These are phyloP conservation scores for Sarocladiaceae sp. DNA, from an alignment of 2,329 filamentous ascomycete genomes.

Conservation along the genomic window DNA sequence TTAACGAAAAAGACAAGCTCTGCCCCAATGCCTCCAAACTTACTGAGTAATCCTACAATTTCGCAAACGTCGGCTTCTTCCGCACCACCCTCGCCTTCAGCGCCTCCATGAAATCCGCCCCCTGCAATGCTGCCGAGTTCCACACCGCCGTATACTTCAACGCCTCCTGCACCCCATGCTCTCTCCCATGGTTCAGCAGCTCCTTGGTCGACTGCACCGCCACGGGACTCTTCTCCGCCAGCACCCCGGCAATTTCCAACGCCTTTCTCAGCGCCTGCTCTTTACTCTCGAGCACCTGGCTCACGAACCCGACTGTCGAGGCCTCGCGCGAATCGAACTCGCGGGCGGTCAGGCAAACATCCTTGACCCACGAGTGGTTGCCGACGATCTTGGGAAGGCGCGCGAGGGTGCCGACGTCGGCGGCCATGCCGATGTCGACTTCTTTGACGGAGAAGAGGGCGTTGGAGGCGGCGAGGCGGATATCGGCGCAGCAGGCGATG, in stretches of 20 bases:
- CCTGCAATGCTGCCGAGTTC: constrained; percentile 81
- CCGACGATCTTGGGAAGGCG: constrained; percentile 69
- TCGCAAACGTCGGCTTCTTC: constrained; percentile 75
- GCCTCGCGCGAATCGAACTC: constrained; percentile 66
- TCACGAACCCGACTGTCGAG: constrained; percentile 62
- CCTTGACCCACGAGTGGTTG: constrained; percentile 70
- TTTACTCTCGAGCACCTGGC: constrained; percentile 49
- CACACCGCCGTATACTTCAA: constrained; percentile 79
- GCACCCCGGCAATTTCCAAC: constrained; percentile 54
- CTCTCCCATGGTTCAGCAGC: constrained; percentile 73
- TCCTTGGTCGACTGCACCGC: constrained; percentile 86
- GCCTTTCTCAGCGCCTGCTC: constrained; percentile 55
- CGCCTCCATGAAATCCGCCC: constrained; percentile 67
- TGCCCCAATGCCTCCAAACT: background rate
- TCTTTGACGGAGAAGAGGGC: constrained; percentile 68
- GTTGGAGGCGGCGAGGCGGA: constrained; percentile 57
- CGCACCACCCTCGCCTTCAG: constrained; percentile 72
- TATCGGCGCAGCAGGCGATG: constrained; percentile 61
- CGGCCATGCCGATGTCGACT: constrained; percentile 74
- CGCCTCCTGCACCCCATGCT: constrained; percentile 70
- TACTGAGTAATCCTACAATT: constrained; percentile 52
- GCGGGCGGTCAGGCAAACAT: constrained; percentile 66
- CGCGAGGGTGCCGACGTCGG: constrained; percentile 70
- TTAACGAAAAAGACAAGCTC: constrained; percentile 3
- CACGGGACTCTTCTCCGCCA: constrained; percentile 80